These are phyloP conservation scores for Penicillium desertorum DNA, from an alignment of 495 filamentous ascomycete genomes.

Conservation along the genomic window DNA sequence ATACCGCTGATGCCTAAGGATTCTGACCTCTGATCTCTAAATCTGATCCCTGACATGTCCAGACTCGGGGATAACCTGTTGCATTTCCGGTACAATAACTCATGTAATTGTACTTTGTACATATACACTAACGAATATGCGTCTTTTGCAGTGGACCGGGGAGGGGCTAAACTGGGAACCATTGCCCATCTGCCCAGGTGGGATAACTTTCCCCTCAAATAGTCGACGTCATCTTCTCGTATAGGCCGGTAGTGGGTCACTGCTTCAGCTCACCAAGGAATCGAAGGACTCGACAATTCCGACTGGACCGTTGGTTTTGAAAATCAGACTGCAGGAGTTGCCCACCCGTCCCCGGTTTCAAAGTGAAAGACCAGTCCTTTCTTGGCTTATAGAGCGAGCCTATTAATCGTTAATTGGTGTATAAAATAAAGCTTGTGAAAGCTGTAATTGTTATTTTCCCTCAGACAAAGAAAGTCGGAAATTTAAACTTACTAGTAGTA, in stretches of 20 bases:
- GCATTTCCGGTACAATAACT: constrained; percentile 9
- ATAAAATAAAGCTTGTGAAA: background rate
- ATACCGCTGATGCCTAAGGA: constrained; percentile 17
- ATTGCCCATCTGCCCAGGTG: background rate
- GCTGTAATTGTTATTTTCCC: too few species aligned
- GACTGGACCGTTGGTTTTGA: constrained; percentile 26
- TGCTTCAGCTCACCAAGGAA: constrained; percentile 14
- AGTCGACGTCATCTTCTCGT: constrained; percentile 37
- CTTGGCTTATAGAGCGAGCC: background rate
- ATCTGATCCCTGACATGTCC: constrained; percentile 1
- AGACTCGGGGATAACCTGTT: constrained; percentile 1
- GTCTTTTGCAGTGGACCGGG: background rate
- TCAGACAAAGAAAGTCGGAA: background rate
- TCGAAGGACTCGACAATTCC: constrained; percentile 24
- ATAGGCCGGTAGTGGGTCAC: constrained; percentile 20
- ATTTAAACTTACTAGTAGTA: background rate
- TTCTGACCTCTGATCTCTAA: background rate
- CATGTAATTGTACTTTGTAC: background rate
- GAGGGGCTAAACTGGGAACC: background rate
- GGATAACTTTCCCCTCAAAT: constrained; percentile 20
- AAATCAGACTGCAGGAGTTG: constrained; percentile 24
- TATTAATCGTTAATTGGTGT: background rate
- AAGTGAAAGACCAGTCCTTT: background rate
- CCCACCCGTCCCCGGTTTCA: constrained; percentile 12
- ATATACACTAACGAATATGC: background rate